Evolutionary conservation across 2,329 filamentous ascomycete genomes (phyloP), one percentile per base, ranked within the genome.

Genomic region (Ophiostoma tasmaniense): DNA sequence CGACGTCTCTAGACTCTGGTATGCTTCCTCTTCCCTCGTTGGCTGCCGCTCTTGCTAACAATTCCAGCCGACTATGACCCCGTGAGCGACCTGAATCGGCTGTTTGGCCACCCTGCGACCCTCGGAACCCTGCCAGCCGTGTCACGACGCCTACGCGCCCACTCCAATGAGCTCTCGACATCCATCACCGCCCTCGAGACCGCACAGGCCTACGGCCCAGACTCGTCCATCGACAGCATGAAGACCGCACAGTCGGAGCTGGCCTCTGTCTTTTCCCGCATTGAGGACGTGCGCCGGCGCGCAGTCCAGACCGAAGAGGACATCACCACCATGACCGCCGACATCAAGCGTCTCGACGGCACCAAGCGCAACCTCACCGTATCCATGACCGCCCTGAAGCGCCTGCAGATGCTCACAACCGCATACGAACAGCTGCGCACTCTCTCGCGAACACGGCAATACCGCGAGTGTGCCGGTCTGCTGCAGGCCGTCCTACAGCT

Each of bases 271-370:
- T 97, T 99, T 83, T 88, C 89, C 75, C 96, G 96, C 81, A 97
- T 99, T 78, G 94, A 98, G 78, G 91, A 89, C 73, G 94, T 99
- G 68, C 91, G 93, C 68, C 89, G 90, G 74, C 88, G 94, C 67
- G 95, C 95, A 50, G 87, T 96, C 74, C 89, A 93, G 82, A 98
- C 95, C 25, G 95, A 99, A 79, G 90, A 93, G 77, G 90, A 93
- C 73, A 99, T 99, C 76, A 97, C 94, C 64, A 93, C 93, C 73
- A 99, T 99, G 95, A 99, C 95, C 71, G 93, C 95, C 70, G 95
- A 99, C 76, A 99, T 99, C 78, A 99, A 99, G 82, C 89, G 94
- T 73, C 85, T 99, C 73, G 95, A 99, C 79, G 91, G 91, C 78
- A 97, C 95, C 50, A 99, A 99, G 83, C 90, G 90, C 78, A 99